Evolutionary conservation across 192 early-diverging fungal species (phyloP), one percentile per base, ranked within the genome.

Genomic region (Mortierella alpina): DNA sequence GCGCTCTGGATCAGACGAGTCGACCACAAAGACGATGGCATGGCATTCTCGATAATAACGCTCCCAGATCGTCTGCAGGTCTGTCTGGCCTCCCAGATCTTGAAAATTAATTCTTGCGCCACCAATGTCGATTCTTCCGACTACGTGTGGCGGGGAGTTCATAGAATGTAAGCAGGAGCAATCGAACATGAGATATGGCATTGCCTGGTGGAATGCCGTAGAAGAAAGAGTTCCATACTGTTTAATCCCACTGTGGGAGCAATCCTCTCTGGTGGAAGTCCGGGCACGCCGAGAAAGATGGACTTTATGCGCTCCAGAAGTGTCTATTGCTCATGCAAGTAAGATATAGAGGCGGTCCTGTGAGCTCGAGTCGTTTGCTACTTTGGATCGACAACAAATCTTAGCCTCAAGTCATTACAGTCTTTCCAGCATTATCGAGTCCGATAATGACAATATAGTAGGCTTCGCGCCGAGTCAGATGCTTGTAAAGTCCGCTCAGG

Each of bases 341-440:
- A 7, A 10, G 41, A 59, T 41, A 6, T 12, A 56, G 54, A 22
- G 13, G n/a, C 31, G 7, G 10, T 40, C 4, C n/a, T 6, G 31
- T 59, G 41, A 40, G 13, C 40, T 23, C 58, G 13, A 15, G 12
- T 51, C n/a, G n/a, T 51, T 51, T 51, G 31, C 31, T 31, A 31
- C 31, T 31, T 31, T 31, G 3, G 31, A 31, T 31, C 31, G 17
- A 61, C 17, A 55, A 81, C 62, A 47, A 58, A 51, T 22, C 20
- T 18, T 14, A 1, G 15, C 46, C 3, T 31, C 31, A 31, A 31
- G 31, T 31, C 3, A 40, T 70, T 87, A 93, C 94, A 51, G 97
- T 98, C 82, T 99, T 99, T 54, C 97, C 97, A n/a, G 96, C 95
- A 83, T 96, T 95, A 76, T 99, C 97, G 22, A 98, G 90, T 41